These are phyloP conservation scores for Puya raimondii DNA, from an alignment of 176 grass and related monocot species.

Conservation along the genomic window DNA sequence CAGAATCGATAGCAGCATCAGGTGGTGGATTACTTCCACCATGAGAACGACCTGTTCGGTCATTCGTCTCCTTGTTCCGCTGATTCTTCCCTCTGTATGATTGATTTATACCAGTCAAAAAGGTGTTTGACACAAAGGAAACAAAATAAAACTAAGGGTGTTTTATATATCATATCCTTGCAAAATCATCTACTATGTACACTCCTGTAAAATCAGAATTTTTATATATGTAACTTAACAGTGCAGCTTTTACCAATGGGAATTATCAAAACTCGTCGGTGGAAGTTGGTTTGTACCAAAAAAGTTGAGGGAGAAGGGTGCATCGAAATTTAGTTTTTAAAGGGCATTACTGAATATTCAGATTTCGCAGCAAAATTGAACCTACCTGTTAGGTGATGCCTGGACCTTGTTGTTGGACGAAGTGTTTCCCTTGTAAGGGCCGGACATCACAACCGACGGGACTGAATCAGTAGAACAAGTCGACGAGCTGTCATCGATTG, in stretches of 20 bases:
- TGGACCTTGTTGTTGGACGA: slow-evolving; percentile 44
- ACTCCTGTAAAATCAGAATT: too few relatives aligned
- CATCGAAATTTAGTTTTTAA: too few relatives aligned
- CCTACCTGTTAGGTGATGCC: slow-evolving; percentile 69
- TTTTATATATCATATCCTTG: too few relatives aligned
- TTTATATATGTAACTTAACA: too few relatives aligned
- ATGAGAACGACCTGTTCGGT: slow-evolving; percentile 9
- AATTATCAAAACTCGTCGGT: too few relatives aligned
- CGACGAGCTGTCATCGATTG: slow-evolving; percentile 78
- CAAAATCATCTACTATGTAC: too few relatives aligned
- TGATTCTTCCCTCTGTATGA: slow-evolving; percentile 51
- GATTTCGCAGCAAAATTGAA: not conserved
- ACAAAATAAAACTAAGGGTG: too few relatives aligned
- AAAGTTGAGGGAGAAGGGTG: too few relatives aligned
- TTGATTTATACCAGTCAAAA: slow-evolving; percentile 8
- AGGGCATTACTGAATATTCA: not conserved
- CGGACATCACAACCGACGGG: slow-evolving; percentile 49
- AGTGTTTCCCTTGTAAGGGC: slow-evolving; percentile 53
- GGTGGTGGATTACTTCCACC: slow-evolving; percentile 30
- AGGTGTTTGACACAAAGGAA: too few relatives aligned
- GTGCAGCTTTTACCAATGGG: too few relatives aligned
- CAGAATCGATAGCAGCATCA: slow-evolving; percentile 28
- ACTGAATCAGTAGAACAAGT: slow-evolving; percentile 80
- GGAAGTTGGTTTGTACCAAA: too few relatives aligned
- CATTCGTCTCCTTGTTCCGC: slow-evolving; percentile 38